Evolutionary conservation across 768 basidiomycete genomes (phyloP).

Genomic region (Boletus reticulatus): DNA sequence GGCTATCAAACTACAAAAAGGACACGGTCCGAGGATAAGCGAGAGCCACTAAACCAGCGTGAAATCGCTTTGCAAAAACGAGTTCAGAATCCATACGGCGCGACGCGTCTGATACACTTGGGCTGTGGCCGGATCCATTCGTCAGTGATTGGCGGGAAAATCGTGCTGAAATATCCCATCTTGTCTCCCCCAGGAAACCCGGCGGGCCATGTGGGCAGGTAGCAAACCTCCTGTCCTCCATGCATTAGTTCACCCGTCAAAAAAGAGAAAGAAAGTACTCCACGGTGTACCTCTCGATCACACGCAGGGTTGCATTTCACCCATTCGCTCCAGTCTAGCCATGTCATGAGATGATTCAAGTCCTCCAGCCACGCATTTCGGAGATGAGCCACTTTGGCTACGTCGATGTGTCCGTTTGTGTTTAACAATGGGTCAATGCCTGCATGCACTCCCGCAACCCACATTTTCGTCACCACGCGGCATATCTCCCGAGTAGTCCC

Average conservation of each 20-base stretch:
- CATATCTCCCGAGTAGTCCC: slow-evolving; percentile 45
- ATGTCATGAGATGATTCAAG: slow-evolving; percentile 38
- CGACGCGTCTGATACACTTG: slow-evolving; percentile 6
- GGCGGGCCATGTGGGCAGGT: slow-evolving; percentile 20
- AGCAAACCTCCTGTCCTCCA: slow-evolving; percentile 14
- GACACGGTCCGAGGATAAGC: too few species aligned
- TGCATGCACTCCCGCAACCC: slow-evolving; percentile 38
- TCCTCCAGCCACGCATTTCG: slow-evolving; percentile 33
- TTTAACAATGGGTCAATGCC: slow-evolving; percentile 18
- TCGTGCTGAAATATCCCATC: neutral
- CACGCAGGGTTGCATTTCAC: slow-evolving; percentile 46
- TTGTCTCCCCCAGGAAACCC: slow-evolving; percentile 3
- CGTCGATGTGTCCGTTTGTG: neutral
- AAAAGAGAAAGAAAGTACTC: neutral
- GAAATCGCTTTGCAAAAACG: neutral
- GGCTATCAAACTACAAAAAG: too few species aligned
- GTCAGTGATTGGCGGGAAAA: neutral
- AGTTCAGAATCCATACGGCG: slow-evolving; percentile 1
- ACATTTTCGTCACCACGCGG: slow-evolving; percentile 42
- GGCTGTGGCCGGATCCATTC: slow-evolving; percentile 15
- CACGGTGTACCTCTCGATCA: slow-evolving; percentile 35
- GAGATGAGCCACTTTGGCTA: slow-evolving; percentile 3
- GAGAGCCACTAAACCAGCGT: neutral
- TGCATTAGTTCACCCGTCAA: neutral
- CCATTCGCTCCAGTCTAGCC: slow-evolving; percentile 56